Base-by-base conservation (phyloP, 2,329 filamentous ascomycete genomes). In the Parastagonospora nodorum region DNA sequence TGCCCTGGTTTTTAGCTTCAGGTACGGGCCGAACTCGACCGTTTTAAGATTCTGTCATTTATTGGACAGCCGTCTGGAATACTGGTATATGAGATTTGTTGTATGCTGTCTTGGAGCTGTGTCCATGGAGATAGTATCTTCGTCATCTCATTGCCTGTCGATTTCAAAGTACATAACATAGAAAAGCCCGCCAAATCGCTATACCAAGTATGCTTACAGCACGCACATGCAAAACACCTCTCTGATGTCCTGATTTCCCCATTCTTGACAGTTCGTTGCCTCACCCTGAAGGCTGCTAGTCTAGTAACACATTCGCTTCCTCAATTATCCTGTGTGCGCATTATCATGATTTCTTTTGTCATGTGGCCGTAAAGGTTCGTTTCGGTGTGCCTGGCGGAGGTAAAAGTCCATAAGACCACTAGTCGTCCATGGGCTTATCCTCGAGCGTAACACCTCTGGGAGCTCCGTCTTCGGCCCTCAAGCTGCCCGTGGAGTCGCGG, bases 381-480 rank as follows among this genome's bases (percentile, higher is more conserved):
- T 24, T 38, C 36, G 36, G 36, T 35, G 40, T 27, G 42, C 27
- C 12, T 49, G 24, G 36, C 28, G 28, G 37, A 57, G 48, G 39
- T 40, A 49, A 31, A 27, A 33, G 32, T 45, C 49, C 38, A 45
- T 38, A 56, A 41, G 44, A 62, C 67, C 54, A 68, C 63, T 69
- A 89, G 74, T 90, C 87, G 74, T 90, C 87, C 86, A 91, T 90
- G n/a, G 88, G 86, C 74, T 84, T 86, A 71, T 92, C 88, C 65
- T 85, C 84, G 65, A 92, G 77, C 60, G 85, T 87, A 36, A 91
- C 87, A 6, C 86, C 84, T 43, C 77, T 72, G 39, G 66, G 62
- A 47, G 71, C 71, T 42, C 57, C 50, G 5, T 73, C 74, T 62
- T 85, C 84, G 63, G 50, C 51, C 71, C 67, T 71, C 61, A 75